phyloP scores from a whole-genome alignment of 1,284 basidiomycete species.

The Ustilago xerochloae region DNA sequence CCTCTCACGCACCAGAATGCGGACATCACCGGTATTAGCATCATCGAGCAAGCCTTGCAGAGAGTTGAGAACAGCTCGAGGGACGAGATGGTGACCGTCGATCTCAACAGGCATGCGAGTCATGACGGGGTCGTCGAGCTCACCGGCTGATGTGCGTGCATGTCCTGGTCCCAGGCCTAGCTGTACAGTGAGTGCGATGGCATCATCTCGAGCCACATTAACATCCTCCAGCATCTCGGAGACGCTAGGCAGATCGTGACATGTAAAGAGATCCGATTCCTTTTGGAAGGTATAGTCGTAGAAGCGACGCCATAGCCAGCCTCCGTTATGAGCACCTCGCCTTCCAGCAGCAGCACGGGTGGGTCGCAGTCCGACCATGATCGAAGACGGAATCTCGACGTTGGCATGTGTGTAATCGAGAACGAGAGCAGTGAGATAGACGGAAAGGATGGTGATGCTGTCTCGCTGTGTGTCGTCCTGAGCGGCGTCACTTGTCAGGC shows the following conservation, averaged over 20 bases:
- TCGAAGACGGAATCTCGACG: conserved; percentile 47
- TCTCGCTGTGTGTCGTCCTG: conserved; percentile 1
- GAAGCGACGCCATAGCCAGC: conserved; percentile 52
- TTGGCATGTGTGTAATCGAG: conserved; percentile 50
- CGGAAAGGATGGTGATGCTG: conserved; percentile 51
- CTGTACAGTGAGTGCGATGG: conserved; percentile 59
- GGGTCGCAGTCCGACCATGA: conserved; percentile 58
- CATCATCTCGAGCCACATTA: conserved; percentile 42
- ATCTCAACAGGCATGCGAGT: conserved; percentile 49
- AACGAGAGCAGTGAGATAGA: conserved; percentile 55
- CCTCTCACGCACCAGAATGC: conserved; percentile 61
- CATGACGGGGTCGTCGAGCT: conserved; percentile 7
- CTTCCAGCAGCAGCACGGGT: conserved; percentile 14
- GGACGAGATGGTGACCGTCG: conserved; percentile 50
- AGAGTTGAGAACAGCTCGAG: conserved; percentile 45
- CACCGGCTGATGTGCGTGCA: not conserved
- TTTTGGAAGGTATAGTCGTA: conserved; percentile 47
- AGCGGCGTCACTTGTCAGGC: no score
- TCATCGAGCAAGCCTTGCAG: conserved; percentile 59
- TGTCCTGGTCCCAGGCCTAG: conserved; percentile 54
- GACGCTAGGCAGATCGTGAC: conserved; percentile 54
- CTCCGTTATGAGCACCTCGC: conserved; percentile 20
- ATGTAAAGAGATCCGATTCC: conserved; percentile 56
- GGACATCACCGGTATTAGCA: conserved; percentile 61
- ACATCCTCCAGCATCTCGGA: conserved; percentile 46